A percentile compares a stretch with the other conserved stretches of the same genome.
Evolutionary conservation across 768 basidiomycete genomes (phyloP).

Genomic region (Auricularia sp.): DNA sequence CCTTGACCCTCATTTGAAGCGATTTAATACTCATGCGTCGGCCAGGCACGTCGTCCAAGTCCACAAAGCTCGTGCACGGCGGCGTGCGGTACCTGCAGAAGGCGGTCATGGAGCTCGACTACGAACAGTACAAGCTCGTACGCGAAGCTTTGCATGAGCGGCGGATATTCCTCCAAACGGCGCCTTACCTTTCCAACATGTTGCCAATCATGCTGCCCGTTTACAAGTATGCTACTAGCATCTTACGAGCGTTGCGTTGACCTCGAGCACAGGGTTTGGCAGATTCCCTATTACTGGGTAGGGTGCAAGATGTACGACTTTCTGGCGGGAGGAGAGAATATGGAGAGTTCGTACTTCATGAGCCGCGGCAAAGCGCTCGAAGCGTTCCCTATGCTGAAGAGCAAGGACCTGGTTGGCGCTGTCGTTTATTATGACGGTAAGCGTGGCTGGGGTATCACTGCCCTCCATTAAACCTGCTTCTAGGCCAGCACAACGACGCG

Average conservation of each 20-base stretch:
- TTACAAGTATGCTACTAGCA: slow-evolving; percentile 56
- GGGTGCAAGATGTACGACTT: slow-evolving; percentile 96
- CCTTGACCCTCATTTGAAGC: background rate
- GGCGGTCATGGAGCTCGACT: slow-evolving; percentile 89
- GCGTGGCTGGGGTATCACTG: slow-evolving; percentile 11
- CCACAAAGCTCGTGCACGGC: slow-evolving; percentile 96
- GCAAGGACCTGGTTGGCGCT: slow-evolving; percentile 83
- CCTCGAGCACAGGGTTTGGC: slow-evolving; percentile 63
- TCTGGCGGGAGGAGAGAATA: slow-evolving; percentile 91
- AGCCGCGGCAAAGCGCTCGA: slow-evolving; percentile 87
- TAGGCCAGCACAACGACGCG: slow-evolving; percentile 96
- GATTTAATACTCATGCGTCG: background rate
- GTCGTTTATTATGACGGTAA: slow-evolving; percentile 95
- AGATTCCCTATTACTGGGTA: slow-evolving; percentile 90
- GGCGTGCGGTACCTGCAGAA: slow-evolving; percentile 97
- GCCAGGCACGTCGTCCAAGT: slow-evolving; percentile 88
- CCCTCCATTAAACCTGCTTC: background rate
- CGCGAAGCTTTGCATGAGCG: slow-evolving; percentile 91
- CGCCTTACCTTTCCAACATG: slow-evolving; percentile 86
- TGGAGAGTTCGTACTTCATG: slow-evolving; percentile 94
- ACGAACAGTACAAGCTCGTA: slow-evolving; percentile 94
- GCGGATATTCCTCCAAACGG: slow-evolving; percentile 87
- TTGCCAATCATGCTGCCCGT: slow-evolving; percentile 96
- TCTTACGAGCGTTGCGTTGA: slow-evolving; percentile 9
- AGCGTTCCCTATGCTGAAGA: slow-evolving; percentile 93